These are phyloP conservation scores for Aspergillus unguis DNA, from an alignment of 2,329 filamentous ascomycete species.

Conservation along the genomic window DNA sequence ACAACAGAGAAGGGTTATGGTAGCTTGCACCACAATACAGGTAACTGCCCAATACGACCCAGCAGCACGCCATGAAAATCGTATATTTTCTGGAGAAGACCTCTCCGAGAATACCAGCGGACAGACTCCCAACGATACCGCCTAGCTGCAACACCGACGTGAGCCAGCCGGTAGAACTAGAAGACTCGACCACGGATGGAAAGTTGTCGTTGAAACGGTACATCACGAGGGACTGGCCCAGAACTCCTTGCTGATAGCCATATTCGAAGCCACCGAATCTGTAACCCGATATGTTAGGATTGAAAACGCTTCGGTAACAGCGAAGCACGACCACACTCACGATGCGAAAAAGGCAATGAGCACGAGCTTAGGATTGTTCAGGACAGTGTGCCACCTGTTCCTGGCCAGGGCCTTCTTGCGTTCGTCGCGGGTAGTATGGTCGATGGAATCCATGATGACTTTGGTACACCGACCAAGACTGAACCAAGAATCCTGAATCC, in stretches of 20 bases:
- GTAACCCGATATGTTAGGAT: no score
- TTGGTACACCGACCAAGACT: neutral
- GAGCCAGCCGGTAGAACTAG: conserved; percentile 41
- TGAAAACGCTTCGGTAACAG: neutral
- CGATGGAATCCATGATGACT: neutral
- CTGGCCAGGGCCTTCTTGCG: neutral
- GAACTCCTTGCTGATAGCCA: conserved; percentile 47
- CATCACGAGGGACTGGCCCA: conserved; percentile 49
- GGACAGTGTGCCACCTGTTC: neutral
- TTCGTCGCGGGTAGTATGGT: neutral
- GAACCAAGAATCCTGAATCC: neutral
- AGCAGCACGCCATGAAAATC: conserved; percentile 51
- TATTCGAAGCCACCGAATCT: conserved; percentile 49
- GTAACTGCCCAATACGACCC: conserved; percentile 46
- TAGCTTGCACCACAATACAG: conserved; percentile 26
- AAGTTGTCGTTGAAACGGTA: conserved; percentile 48
- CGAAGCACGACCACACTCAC: conserved; percentile 11
- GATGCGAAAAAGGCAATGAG: conserved; percentile 52
- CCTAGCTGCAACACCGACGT: conserved; percentile 54
- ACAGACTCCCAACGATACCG: conserved; percentile 43
- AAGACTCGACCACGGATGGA: conserved; percentile 42
- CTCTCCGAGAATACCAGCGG: conserved; percentile 49
- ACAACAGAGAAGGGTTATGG: conserved; percentile 23
- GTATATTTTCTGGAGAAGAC: conserved; percentile 52
- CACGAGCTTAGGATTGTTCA: conserved; percentile 48